These are phyloP conservation scores for Candida insectalens DNA, from an alignment of 805 yeast species.

Conservation along the genomic window DNA sequence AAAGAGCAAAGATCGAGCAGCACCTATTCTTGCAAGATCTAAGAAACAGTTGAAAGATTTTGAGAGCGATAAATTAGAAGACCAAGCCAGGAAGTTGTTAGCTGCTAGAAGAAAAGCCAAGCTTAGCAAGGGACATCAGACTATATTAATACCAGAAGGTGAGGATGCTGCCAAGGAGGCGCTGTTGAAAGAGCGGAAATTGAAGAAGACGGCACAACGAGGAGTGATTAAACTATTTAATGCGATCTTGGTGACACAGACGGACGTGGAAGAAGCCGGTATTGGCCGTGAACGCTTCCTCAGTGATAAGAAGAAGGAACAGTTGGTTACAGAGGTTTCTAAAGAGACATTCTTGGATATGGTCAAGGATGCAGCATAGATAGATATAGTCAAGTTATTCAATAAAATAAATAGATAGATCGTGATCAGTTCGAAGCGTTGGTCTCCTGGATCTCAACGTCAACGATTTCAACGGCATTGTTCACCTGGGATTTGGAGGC, in stretches of 20 bases:
- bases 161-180: slow-evolving; percentile 41
- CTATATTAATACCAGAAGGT: slow-evolving; percentile 48
- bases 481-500: slow-evolving; percentile 24
- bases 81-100: slow-evolving; percentile 67
- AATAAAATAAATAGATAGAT: neutral
- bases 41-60: slow-evolving; percentile 62
- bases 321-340: slow-evolving; percentile 66
- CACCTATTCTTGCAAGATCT: slow-evolving; percentile 82
- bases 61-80: slow-evolving; percentile 74
- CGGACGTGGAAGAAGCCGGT: slow-evolving; percentile 11
- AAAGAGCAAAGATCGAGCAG: slow-evolving; percentile 81
- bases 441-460: slow-evolving; percentile 8
- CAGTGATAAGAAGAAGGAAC: slow-evolving; percentile 40
- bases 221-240: slow-evolving; percentile 25
- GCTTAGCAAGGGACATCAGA: slow-evolving; percentile 58
- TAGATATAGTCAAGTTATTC: neutral
- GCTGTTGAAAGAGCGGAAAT: slow-evolving; percentile 41
- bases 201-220: slow-evolving; percentile 54
- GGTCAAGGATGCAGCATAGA: slow-evolving; percentile 67
- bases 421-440: no score
- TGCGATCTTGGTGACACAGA: slow-evolving; percentile 45
- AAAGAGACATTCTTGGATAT: slow-evolving; percentile 85
- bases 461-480: slow-evolving; percentile 20
- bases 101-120: slow-evolving; percentile 60
- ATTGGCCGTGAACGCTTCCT: neutral